Base-by-base conservation (phyloP, 2,329 filamentous ascomycete genomes). In the Metarhizium brunneum region DNA sequence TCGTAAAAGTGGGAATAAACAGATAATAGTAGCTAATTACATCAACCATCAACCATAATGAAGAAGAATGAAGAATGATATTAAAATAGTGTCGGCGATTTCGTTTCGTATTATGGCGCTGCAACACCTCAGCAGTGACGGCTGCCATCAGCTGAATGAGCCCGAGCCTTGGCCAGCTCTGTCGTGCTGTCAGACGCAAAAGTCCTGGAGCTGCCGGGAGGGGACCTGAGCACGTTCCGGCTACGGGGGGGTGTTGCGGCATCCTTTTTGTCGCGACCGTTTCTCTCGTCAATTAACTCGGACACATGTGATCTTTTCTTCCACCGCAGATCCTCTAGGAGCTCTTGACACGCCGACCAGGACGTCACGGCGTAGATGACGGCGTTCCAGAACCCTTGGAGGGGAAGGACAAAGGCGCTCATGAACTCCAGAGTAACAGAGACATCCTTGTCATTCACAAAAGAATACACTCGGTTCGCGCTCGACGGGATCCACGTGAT, bases 331-430 rank as follows among this genome's bases (percentile, higher is more conserved):
- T 77, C 73, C 10, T 64, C 62, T 54, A 67, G 70, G 32, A 83
- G 68, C 36, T 71, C 69, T 65, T 78, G 78, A 65, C 83, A 85
- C 0, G 85, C 85, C 52, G 79, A 70, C 76, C 83, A 82, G 6
- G 86, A 89, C 1, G 87, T 90, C 11, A 81, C 77, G 16, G 83
- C 71, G 69, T 94, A 95, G 61, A 95, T 90, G 56, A 88, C 69
- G 18, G 85, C 82, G 67, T 95, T 95, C 88, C 89, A 94, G 64
- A 92, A 88, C 0, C 90, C 90, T 66, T 95, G 90, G 0, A 91
- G 77, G 0, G 90, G 89, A 8, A 95, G 77, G 1, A 94, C 88
- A 45, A 90, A 78, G 0, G 87, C 84, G 25, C 86, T 85, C 60
- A 85, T 80, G 60, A 87, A 83, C 63, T 89, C 84, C 29, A 94